Evolutionary conservation across 2,329 filamentous ascomycete species (phyloP).

Genomic region (Aureobasidium sp.): DNA sequence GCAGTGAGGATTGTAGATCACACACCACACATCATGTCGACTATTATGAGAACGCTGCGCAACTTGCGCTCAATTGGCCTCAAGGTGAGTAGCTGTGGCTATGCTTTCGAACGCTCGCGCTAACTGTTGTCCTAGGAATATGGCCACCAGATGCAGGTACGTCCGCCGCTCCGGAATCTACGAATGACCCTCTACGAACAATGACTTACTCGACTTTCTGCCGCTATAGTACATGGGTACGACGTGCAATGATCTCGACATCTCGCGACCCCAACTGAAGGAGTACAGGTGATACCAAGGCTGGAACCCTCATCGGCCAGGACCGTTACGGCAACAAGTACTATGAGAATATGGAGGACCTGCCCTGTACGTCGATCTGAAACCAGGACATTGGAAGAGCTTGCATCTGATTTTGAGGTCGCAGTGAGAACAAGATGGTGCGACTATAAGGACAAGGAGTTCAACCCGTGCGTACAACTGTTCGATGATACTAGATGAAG

Average conservation of each 20-base stretch:
- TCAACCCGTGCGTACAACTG: constrained; percentile 54
- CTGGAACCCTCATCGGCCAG: constrained; percentile 71
- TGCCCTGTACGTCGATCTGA: constrained; percentile 59
- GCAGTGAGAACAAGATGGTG: constrained; percentile 93
- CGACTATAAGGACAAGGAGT: constrained; percentile 86
- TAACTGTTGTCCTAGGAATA: constrained; percentile 59
- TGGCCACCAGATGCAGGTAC: constrained; percentile 86
- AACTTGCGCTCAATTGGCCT: constrained; percentile 83
- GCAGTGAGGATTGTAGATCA: constrained; percentile 4
- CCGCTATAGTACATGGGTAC: constrained; percentile 29
- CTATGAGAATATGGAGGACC: constrained; percentile 91
- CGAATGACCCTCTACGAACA: constrained; percentile 18
- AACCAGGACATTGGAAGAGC: constrained; percentile 2
- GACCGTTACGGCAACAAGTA: constrained; percentile 96
- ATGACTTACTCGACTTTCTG: constrained; percentile 17
- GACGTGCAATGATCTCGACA: constrained; percentile 13
- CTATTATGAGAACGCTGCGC: constrained; percentile 72
- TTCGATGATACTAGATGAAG: neutral
- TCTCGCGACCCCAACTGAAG: constrained; percentile 23
- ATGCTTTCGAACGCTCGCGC: constrained; percentile 14
- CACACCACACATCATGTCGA: constrained; percentile 64
- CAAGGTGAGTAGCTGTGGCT: constrained; percentile 52
- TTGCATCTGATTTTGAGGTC: constrained; percentile 5
- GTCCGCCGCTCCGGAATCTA: constrained; percentile 32
- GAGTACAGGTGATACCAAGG: constrained; percentile 82